A percentile compares a stretch with the other conserved stretches of the same genome.
Evolutionary conservation across 2,329 filamentous ascomycete species (phyloP).

Genomic region (Dothiorella sarmentorum): DNA sequence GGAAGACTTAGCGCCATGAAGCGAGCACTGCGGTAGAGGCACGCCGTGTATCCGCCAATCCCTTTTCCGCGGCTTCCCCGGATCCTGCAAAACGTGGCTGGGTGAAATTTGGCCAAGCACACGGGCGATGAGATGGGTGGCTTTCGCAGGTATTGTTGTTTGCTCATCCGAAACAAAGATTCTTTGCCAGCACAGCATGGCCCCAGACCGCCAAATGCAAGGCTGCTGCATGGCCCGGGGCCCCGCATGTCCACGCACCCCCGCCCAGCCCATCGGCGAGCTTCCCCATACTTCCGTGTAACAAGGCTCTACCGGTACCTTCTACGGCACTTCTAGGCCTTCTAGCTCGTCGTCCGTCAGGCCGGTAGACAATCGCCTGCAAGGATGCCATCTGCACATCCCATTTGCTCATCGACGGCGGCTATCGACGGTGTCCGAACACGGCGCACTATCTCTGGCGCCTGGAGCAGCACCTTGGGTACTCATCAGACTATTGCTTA

Average conservation of each 20-base stretch:
- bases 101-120: neutral
- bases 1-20: neutral
- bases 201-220: slow-evolving; percentile 14
- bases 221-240: neutral
- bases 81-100: neutral
- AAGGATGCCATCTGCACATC: neutral
- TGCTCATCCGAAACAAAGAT: neutral
- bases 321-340: neutral
- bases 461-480: slow-evolving; percentile 4
- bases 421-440: neutral
- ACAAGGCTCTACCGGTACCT: neutral
- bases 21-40: neutral
- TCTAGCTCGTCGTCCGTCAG: neutral
- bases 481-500: neutral
- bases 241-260: slow-evolving; percentile 6
- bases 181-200: slow-evolving; percentile 9
- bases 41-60: neutral
- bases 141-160: neutral
- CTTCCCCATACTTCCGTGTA: slow-evolving; percentile 13
- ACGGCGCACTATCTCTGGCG: neutral
- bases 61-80: neutral
- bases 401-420: neutral
- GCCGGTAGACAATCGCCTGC: neutral
- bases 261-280: slow-evolving; percentile 1
- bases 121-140: slow-evolving; percentile 11